Evolutionary conservation across 306 rosid genomes (phyloP).

Genomic region (Ormosia emarginata): DNA sequence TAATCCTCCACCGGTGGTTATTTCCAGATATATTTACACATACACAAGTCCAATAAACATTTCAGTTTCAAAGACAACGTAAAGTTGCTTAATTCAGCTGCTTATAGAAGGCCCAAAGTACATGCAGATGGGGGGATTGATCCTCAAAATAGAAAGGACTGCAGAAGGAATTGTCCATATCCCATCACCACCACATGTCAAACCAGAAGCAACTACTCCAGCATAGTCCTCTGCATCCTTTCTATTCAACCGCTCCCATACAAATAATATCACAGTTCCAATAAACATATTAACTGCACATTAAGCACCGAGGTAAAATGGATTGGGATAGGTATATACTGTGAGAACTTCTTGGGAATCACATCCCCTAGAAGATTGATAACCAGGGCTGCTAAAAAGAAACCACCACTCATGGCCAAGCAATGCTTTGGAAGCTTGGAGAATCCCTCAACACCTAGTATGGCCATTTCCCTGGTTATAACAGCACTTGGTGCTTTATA

Average conservation of each 20-base stretch:
- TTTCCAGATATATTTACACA: conserved; percentile 40
- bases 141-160: conserved; percentile 71
- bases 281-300: conserved; percentile 88
- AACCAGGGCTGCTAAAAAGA: conserved; percentile 67
- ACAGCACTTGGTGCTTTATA: conserved; percentile 91
- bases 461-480: conserved; percentile 92
- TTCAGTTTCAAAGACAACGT: neutral
- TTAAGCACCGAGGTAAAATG: conserved; percentile 89
- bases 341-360: conserved; percentile 61
- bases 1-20: too few relatives aligned
- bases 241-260: conserved; percentile 79
- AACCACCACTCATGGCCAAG: conserved; percentile 66
- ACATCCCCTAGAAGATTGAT: conserved; percentile 71
- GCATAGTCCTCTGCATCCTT: conserved; percentile 79
- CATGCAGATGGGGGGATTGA: conserved; percentile 93
- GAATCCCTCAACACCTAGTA: conserved; percentile 80
- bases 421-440: conserved; percentile 90
- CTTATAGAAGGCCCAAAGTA: conserved; percentile 73
- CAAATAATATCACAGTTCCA: conserved; percentile 71
- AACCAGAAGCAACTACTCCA: conserved; percentile 94
- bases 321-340: conserved; percentile 81
- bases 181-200: conserved; percentile 95
- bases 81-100: conserved; percentile 32
- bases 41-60: conserved; percentile 10
- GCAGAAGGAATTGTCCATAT: conserved; percentile 98